These are phyloP conservation scores for Tephrocybe sp. DNA, from an alignment of 768 basidiomycete species.

Conservation along the genomic window DNA sequence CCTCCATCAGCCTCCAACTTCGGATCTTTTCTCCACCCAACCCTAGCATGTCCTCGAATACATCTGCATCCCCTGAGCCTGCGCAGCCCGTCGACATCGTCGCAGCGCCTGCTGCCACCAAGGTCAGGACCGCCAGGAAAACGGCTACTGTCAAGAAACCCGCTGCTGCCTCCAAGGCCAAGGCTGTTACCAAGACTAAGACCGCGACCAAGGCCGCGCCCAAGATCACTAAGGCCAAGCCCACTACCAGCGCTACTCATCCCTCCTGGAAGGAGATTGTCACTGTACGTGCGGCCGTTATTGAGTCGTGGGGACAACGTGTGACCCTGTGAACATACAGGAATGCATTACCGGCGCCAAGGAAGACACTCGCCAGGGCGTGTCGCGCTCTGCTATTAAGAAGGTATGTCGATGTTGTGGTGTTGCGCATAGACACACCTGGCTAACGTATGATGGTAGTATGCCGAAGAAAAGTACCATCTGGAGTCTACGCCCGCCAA, in stretches of 20 bases:
- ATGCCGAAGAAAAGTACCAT: slow-evolving; percentile 79
- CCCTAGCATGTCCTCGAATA: slow-evolving; percentile 25
- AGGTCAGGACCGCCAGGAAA: slow-evolving; percentile 21
- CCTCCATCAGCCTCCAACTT: slow-evolving; percentile 2
- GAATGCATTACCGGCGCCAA: slow-evolving; percentile 70
- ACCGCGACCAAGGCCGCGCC: slow-evolving; percentile 23
- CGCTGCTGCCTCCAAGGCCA: slow-evolving; percentile 14
- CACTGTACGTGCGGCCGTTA: slow-evolving; percentile 32
- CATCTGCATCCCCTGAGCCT: slow-evolving; percentile 24
- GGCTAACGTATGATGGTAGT: slow-evolving; percentile 43
- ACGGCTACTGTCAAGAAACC: slow-evolving; percentile 20
- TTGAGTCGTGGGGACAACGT: neutral
- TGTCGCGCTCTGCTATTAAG: slow-evolving; percentile 79
- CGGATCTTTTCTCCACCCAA: slow-evolving; percentile 4
- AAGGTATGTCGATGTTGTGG: slow-evolving; percentile 51
- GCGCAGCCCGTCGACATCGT: slow-evolving; percentile 16
- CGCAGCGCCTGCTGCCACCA: slow-evolving; percentile 13
- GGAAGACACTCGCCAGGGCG: slow-evolving; percentile 68
- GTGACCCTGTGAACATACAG: slow-evolving; percentile 30
- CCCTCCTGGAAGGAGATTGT: slow-evolving; percentile 61
- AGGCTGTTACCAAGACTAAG: slow-evolving; percentile 28
- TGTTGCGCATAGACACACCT: slow-evolving; percentile 3
- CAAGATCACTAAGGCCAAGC: slow-evolving; percentile 27
- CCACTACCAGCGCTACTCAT: slow-evolving; percentile 29
- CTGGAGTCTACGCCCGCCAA: slow-evolving; percentile 69